Evolutionary conservation across 1,284 basidiomycete genomes (phyloP), one percentile per base, ranked within the genome.

Genomic region (Ustilago lituana): DNA sequence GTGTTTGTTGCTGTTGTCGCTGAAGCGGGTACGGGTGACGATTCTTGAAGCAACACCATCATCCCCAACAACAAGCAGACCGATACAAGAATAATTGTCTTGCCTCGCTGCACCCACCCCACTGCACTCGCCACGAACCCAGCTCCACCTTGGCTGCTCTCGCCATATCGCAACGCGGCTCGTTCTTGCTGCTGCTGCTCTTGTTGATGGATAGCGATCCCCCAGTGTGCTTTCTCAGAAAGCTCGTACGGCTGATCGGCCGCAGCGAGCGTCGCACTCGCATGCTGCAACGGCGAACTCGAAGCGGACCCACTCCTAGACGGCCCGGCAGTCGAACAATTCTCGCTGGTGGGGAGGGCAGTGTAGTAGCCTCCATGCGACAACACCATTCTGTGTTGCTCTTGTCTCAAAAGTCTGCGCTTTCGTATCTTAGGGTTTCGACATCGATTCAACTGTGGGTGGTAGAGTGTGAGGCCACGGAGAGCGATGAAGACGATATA

Each of bases 61-160:
- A 46, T 22, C 2, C n/a, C 24, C 6, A 66, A 33, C 12, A 66
- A 8, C 24, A 54, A 19, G 22, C 63, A 66, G 0, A 59, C 10
- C 9, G 17, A 14, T 7, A 65, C 19, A 27, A 66, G 39, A 5
- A 65, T 19, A 10, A 49, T 10, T 17, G 51, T 59, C 35, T 50
- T 58, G 5, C 33, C 19, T 23, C 49, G 15, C 0, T 50, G 12
- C 0, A 54, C 14, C 7, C 45, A 11, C 2, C n/a, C 31, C n/a
- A 45, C 22, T 17, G 44, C 29, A 2, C 29, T 4, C 12, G 24
- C 39, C 12, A 38, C 14, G 11, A n/a, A 0, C n/a, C n/a, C n/a
- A n/a, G n/a, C n/a, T n/a, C n/a, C n/a, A n/a, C n/a, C n/a, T n/a
- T n/a, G n/a, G n/a, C n/a, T n/a, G n/a, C n/a, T n/a, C n/a, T n/a